phyloP scores from a whole-genome alignment of 441 rosid species.

The Macaranga tanarius region DNA sequence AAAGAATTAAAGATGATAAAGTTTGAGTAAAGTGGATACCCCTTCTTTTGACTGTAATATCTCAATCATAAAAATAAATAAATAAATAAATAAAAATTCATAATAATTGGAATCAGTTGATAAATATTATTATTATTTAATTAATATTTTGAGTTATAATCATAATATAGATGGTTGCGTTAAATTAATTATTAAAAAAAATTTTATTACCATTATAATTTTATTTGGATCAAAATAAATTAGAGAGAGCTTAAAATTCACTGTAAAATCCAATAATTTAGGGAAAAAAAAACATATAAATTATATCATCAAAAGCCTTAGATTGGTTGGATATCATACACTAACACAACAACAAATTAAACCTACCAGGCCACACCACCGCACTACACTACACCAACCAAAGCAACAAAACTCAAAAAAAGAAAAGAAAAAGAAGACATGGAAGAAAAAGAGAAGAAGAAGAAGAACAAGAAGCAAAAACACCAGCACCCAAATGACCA shows the following conservation, averaged over 20 bases:
- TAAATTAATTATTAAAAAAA: too few relatives aligned
- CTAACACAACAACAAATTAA: constrained; percentile 16
- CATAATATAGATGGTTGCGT: too few relatives aligned
- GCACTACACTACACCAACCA: not conserved
- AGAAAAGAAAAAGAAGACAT: constrained; percentile 8
- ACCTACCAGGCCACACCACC: constrained; percentile 15
- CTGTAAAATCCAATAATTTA: not conserved
- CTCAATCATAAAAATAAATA: constrained; percentile 9
- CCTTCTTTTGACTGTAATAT: constrained; percentile 26
- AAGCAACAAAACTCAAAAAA: not conserved
- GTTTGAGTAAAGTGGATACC: constrained; percentile 26
- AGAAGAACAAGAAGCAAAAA: constrained; percentile 58
- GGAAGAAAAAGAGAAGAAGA: constrained; percentile 48
- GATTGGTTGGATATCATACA: constrained; percentile 31
- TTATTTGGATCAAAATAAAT: not conserved
- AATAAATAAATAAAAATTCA: too few relatives aligned
- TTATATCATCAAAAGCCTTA: constrained; percentile 33
- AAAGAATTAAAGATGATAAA: constrained; percentile 16
- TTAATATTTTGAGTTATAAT: too few relatives aligned
- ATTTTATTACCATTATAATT: too few relatives aligned
- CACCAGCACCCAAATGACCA: constrained; percentile 63
- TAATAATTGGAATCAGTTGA: too few relatives aligned
- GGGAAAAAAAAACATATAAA: constrained; percentile 9
- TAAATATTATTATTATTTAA: too few relatives aligned
- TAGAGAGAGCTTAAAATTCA: not conserved